Percentiles rank a stretch among this genome's conserved stretches.
These are phyloP conservation scores for Neurospora sp. DNA, from an alignment of 495 filamentous ascomycete species.

Conservation along the genomic window DNA sequence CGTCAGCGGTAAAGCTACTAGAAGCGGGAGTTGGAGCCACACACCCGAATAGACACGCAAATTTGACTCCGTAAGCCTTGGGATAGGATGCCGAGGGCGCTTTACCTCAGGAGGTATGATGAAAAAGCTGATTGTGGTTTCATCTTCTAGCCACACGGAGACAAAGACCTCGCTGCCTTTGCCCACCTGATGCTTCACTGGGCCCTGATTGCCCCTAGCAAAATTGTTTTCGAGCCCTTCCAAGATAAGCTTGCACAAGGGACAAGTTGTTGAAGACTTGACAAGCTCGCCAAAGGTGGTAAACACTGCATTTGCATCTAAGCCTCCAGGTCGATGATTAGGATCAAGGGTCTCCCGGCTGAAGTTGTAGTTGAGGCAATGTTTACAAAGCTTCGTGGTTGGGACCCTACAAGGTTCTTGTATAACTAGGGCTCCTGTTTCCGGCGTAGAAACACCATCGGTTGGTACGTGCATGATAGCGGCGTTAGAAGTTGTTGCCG, in stretches of 20 bases:
- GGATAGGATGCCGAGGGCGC: fast-evolving
- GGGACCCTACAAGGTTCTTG: no score
- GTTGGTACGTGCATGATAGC: no score
- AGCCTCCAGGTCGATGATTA: no score
- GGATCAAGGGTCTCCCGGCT: background rate
- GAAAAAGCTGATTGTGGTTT: background rate
- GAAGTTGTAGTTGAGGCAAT: background rate
- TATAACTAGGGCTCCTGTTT: no score
- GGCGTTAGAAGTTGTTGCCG: no score
- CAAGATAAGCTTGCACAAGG: background rate
- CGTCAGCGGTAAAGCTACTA: background rate
- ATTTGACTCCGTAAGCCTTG: background rate
- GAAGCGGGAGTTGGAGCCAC: background rate
- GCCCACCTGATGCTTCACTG: background rate
- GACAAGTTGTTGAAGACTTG: background rate
- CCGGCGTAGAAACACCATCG: no score
- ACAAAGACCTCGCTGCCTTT: background rate
- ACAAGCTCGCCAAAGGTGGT: background rate
- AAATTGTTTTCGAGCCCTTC: background rate
- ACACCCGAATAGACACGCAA: background rate
- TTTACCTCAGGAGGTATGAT: background rate
- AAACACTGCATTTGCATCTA: background rate
- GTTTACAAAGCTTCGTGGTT: background rate
- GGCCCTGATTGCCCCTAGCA: background rate
- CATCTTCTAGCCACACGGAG: background rate